These are phyloP conservation scores for Paecilomyces niveus DNA, from an alignment of 2,329 filamentous ascomycete genomes.

Conservation along the genomic window DNA sequence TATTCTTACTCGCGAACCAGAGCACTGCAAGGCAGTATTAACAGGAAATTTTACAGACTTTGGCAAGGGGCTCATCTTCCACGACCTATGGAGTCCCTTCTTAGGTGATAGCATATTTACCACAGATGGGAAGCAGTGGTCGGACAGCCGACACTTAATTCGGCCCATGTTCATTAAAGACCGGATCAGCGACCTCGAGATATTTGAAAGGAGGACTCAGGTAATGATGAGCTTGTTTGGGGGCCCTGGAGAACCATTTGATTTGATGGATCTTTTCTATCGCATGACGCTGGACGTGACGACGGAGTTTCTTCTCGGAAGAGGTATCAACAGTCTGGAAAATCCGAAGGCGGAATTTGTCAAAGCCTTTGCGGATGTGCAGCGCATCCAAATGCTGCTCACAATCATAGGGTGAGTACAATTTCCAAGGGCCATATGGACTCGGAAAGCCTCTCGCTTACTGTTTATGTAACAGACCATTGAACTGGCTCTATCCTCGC, in stretches of 20 bases:
- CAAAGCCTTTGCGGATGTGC: constrained; percentile 67
- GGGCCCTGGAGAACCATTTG: constrained; percentile 37
- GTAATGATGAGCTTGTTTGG: constrained; percentile 59
- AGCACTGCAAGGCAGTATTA: constrained; percentile 75
- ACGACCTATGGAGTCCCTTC: constrained; percentile 57
- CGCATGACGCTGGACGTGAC: constrained; percentile 69
- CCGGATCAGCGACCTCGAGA: constrained; percentile 66
- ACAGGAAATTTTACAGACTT: constrained; percentile 71
- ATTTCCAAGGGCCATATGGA: not conserved
- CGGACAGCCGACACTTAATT: constrained; percentile 64
- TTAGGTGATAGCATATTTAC: constrained; percentile 59
- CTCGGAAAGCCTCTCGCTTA: constrained; percentile 4
- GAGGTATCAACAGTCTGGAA: constrained; percentile 52
- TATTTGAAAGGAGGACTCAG: constrained; percentile 67
- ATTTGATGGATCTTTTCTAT: constrained; percentile 13
- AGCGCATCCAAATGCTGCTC: constrained; percentile 53
- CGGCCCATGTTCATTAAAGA: constrained; percentile 74
- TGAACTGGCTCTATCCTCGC: constrained; percentile 58
- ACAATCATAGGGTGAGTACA: not conserved
- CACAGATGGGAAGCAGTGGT: constrained; percentile 67
- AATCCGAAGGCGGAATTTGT: constrained; percentile 64
- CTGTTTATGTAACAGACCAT: constrained; percentile 40
- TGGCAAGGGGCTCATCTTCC: constrained; percentile 71
- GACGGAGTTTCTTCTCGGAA: constrained; percentile 71
- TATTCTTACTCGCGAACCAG: constrained; percentile 66